phyloP scores from a whole-genome alignment of 2,329 filamentous ascomycete species.

The Aspergillaceae sp. region DNA sequence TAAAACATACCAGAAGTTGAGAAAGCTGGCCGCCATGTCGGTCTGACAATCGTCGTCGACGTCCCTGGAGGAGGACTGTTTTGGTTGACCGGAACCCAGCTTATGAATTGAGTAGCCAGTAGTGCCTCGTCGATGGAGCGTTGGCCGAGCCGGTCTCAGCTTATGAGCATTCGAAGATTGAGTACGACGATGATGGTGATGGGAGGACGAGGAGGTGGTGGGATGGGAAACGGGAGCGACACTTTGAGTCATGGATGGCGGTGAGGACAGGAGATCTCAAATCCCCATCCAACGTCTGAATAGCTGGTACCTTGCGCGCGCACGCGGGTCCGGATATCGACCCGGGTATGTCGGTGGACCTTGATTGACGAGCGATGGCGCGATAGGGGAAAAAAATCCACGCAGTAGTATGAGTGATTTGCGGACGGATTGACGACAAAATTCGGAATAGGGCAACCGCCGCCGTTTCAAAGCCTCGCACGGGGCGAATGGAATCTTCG shows the following conservation, averaged over 20 bases:
- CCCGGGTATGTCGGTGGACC: neutral
- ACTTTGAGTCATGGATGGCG: slow-evolving; percentile 32
- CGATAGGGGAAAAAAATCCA: slow-evolving; percentile 7
- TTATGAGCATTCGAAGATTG: slow-evolving; percentile 25
- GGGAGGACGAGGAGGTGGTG: slow-evolving; percentile 3
- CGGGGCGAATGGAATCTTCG: too few relatives aligned
- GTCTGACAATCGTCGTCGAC: slow-evolving; percentile 20
- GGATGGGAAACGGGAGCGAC: slow-evolving; percentile 5
- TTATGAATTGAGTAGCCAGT: slow-evolving; percentile 26
- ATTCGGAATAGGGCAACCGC: too few relatives aligned
- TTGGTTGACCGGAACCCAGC: slow-evolving; percentile 22
- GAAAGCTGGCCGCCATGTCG: slow-evolving; percentile 38
- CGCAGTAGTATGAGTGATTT: slow-evolving; percentile 19
- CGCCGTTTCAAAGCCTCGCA: too few relatives aligned
- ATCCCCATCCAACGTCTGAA: slow-evolving; percentile 3
- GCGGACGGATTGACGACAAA: slow-evolving; percentile 1
- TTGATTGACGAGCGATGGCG: slow-evolving; percentile 1
- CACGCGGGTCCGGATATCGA: too few relatives aligned
- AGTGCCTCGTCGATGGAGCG: slow-evolving; percentile 26
- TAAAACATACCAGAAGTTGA: slow-evolving; percentile 37
- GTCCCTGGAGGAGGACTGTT: slow-evolving; percentile 6
- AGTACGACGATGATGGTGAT: slow-evolving; percentile 21
- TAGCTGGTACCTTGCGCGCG: too few relatives aligned
- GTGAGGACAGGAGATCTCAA: slow-evolving; percentile 17
- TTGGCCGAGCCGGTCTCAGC: slow-evolving; percentile 22